Evolutionary conservation across 345 rosid genomes (phyloP), one percentile per base, ranked within the genome.

Genomic region (Linum usitatissimum): DNA sequence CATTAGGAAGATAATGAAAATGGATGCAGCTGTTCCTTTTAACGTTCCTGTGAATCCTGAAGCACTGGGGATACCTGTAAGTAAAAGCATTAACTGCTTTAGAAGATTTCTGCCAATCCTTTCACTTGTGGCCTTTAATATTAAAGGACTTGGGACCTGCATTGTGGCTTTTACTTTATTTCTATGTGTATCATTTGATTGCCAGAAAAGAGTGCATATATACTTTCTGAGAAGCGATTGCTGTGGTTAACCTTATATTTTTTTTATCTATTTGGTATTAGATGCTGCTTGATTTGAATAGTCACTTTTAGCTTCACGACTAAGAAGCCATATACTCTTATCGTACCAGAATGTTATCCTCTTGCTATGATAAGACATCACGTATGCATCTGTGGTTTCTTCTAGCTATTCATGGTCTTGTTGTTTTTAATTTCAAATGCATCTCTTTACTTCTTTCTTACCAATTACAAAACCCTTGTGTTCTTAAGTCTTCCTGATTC

Each of bases 21-120:
- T 93, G 99, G 99, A 93, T 55, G 95, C 97, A 59, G 99, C 99
- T 63, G 92, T 86, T 67, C 96, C 96, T 8, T 93, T 90, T 69
- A 93, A 86, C 67, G 77, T 60, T 64, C 99, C 99, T 39, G 97
- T 93, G 73, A 80, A 93, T 71, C 96, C 99, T 30, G 88, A 84
- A 77, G 95, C 97, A 78, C 79, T 93, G 64, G 97, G 97, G 68
- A 90, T 93, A 70, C 99, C 97, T 64, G 99, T 93, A 79, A 87
- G 92, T 76, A 30, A 23, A 19, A 57, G 23, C 20, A 55, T 10
- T 2, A 14, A 18, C 19, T 21, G 19, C 63, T 34, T 17, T 13
- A 10, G 17, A 20, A 14, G 20, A 28, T 59, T 34, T 59, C 17
- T 12, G 8, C 14, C 42, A 30, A 23, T 60, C 31, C 31, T 23